phyloP scores from a whole-genome alignment of 2,329 filamentous ascomycete genomes.

The Geosmithia morbida region DNA sequence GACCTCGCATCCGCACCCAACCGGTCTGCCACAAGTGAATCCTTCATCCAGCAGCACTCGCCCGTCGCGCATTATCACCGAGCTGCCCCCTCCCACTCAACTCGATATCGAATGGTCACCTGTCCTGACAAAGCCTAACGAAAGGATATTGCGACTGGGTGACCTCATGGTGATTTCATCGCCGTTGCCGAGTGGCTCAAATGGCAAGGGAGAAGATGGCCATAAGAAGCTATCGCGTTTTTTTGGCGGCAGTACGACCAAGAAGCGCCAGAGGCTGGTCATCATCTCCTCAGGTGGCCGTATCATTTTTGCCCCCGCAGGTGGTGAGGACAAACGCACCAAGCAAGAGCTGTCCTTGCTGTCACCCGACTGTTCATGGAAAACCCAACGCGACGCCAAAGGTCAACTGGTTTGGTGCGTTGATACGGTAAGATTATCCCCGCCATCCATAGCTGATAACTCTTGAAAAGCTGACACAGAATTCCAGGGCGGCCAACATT shows the following conservation, averaged over 20 bases:
- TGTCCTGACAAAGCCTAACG: conserved; percentile 78
- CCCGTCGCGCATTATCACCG: conserved; percentile 76
- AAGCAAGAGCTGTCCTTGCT: conserved; percentile 87
- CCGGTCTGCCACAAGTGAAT: conserved; percentile 20
- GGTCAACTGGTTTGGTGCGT: conserved; percentile 80
- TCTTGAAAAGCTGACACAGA: background rate
- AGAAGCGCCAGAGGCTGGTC: conserved; percentile 84
- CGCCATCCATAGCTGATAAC: background rate
- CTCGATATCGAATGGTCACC: conserved; percentile 98
- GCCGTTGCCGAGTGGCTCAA: conserved; percentile 60
- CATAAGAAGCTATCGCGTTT: conserved; percentile 89
- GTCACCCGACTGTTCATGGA: conserved; percentile 61
- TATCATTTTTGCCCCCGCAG: conserved; percentile 78
- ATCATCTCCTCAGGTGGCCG: conserved; percentile 89
- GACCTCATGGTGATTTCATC: conserved; percentile 76
- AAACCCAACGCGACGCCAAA: conserved; percentile 70
- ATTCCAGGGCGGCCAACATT: conserved; percentile 71
- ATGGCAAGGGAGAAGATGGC: conserved; percentile 54
- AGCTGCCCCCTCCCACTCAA: conserved; percentile 90
- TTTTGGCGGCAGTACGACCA: conserved; percentile 80
- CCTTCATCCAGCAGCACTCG: conserved; percentile 34
- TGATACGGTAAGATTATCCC: conserved; percentile 61
- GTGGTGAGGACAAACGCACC: conserved; percentile 88
- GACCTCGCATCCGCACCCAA: conserved; percentile 12
- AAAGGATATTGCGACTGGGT: conserved; percentile 86